Base-by-base conservation (phyloP, 108 stramenopile genomes). In the Conticribra weissflogii region DNA sequence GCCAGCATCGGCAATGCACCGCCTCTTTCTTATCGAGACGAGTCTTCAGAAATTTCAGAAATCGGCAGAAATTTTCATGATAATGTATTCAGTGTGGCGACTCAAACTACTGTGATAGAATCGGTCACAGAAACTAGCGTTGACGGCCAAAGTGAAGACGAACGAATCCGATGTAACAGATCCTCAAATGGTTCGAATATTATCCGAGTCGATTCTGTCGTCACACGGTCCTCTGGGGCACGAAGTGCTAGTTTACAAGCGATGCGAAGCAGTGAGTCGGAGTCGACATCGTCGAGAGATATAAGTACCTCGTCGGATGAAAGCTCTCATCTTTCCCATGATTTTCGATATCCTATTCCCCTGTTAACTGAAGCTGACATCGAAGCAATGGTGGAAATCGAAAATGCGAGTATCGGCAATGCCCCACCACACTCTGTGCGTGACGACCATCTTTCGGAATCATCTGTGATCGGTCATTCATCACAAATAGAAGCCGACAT, bases 1-100 rank as follows among this genome's bases (percentile, higher is more conserved):
- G 87, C 81, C 12, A 86, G 85, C 44, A 85, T 76, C 19, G 85
- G 83, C 4, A 88, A 92, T 66, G 85, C 86, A 18, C 53, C 73
- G 2, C 90, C 90, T 21, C 85, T 79, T 7, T 88, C 88, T 19
- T 78, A 85, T 17, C 77, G 90, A 45, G 81, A 81, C 22, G 82
- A 80, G 24, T 65, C 80, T 21, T 83, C 82, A 16, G 74, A 74
- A 24, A 36, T 67, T 44, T 86, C 82, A n/a, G 63, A 78, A 61
- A 7, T 71, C 76, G 24, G 84, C 78, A 18, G 83, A 84, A 47
- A 72, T 64, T 80, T 34, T 59, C 75, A 53, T 31, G 75, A 59
- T 47, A 73, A 57, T 36, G 59, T 54, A 2, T 66, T 74, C 41
- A 74, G 73, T 53, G 52, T 74, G 18, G 73, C 59, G 8, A 74